Percentiles rank a stretch among this genome's conserved stretches.
Conservation (phyloP, 495 filamentous ascomycete species). For the Lindgomyces ingoldianus region DNA sequence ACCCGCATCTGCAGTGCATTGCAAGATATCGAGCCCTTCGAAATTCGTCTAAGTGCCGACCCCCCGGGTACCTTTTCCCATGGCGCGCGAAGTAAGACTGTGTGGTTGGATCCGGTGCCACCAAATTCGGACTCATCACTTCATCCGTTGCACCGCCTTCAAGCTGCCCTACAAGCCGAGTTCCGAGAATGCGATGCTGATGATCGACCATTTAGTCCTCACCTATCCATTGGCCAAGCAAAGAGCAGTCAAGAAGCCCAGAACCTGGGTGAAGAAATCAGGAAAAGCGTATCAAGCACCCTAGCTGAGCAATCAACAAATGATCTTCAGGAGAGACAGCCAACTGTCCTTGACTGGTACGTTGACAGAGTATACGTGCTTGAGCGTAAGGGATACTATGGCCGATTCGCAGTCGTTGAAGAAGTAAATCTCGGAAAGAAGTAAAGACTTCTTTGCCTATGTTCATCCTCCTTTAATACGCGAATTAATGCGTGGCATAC, state of each 20-base stretch:
- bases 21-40: constrained; percentile 8
- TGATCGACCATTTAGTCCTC: constrained; percentile 18
- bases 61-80: constrained; percentile 3
- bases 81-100: constrained; percentile 8
- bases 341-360: constrained; percentile 11
- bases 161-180: constrained; percentile 20
- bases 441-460: too few species aligned
- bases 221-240: constrained; percentile 27
- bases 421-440: constrained; percentile 8
- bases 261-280: constrained; percentile 5
- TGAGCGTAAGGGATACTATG: constrained; percentile 19
- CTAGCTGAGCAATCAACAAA: not conserved
- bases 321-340: not conserved
- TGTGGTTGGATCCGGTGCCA: constrained; percentile 8
- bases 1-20: constrained; percentile 5
- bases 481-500: too few species aligned
- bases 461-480: too few species aligned
- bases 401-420: constrained; percentile 17
- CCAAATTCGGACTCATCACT: not conserved
- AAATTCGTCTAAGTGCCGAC: not conserved
- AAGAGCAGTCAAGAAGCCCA: not conserved
- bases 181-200: constrained; percentile 27
- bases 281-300: not conserved
- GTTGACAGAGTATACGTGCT: constrained; percentile 26
- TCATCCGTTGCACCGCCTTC: constrained; percentile 5